Evolutionary conservation across 768 basidiomycete species (phyloP).

Genomic region (Porpolomopsis calyptriformis): DNA sequence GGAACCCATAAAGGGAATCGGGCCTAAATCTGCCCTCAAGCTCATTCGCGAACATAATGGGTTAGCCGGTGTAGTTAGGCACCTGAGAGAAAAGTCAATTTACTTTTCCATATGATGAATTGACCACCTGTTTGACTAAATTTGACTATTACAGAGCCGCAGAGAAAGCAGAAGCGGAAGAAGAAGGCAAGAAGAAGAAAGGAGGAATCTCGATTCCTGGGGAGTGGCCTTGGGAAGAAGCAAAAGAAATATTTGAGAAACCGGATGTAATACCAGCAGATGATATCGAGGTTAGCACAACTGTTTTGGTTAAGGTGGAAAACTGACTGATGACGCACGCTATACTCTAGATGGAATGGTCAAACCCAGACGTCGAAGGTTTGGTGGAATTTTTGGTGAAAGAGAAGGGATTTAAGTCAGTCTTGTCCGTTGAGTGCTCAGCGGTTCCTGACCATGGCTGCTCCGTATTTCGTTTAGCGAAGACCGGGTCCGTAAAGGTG

Average conservation of each 20-base stretch:
- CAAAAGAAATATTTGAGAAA: constrained; percentile 79
- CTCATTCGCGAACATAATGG: constrained; percentile 73
- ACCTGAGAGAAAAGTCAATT: constrained; percentile 63
- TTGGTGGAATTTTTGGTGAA: constrained; percentile 86
- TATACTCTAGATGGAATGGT: constrained; percentile 76
- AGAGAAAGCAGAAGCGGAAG: constrained; percentile 29
- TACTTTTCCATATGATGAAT: not conserved
- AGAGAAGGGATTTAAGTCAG: constrained; percentile 96
- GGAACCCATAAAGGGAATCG: constrained; percentile 95
- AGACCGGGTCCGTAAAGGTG: constrained; percentile 91
- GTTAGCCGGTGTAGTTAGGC: constrained; percentile 62
- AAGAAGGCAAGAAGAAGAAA: constrained; percentile 51
- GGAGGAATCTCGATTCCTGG: constrained; percentile 80
- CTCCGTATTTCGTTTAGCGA: constrained; percentile 45
- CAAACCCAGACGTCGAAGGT: constrained; percentile 83
- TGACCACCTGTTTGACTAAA: not conserved
- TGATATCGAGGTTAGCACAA: constrained; percentile 60
- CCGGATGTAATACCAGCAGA: constrained; percentile 85
- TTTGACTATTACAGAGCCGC: constrained; percentile 30
- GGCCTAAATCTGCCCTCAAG: constrained; percentile 92
- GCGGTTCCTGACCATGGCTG: constrained; percentile 4
- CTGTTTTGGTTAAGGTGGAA: no score
- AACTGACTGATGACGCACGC: constrained; percentile 3
- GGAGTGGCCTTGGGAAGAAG: constrained; percentile 96
- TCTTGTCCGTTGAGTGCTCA: constrained; percentile 9